Evolutionary conservation across 1,139 yeast species (phyloP), one percentile per base, ranked within the genome.

Genomic region (Starmera stellimalicola): DNA sequence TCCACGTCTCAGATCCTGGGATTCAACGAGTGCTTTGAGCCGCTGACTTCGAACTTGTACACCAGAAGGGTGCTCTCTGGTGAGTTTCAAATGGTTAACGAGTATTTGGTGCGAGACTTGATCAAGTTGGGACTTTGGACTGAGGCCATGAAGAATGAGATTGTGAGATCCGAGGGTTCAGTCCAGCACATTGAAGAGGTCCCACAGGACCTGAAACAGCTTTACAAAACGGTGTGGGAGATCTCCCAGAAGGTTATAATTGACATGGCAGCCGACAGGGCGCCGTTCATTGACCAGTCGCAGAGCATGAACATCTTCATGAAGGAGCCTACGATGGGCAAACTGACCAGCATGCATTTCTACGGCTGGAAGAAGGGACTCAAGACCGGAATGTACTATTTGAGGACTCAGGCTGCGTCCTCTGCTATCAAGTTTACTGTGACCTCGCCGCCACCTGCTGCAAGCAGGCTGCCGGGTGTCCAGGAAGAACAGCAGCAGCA

Each of bases 221-320:
- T 88, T 29, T 88, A 88, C 66, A 84, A 81, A 64, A 91, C 98
- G 2, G 96, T 88, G 7, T 91, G 98, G 98, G 98, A 91, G 60
- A 73, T 91, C 34, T 74, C 95, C 28, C 98, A 91, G 57, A 79
- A 77, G 62, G 71, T 70, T 16, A 73, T 91, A 43, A 80, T 91
- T 44, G 96, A 91, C 54, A 70, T 88, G 85, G 94, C 97, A 27
- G 94, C 95, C 20, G 97, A 85, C 53, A 73, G 98, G 48, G 83
- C 91, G 19, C 84, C 94, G 16, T 91, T 77, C 59, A 78, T 91
- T 50, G 98, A 91, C 58, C 98, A 91, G 59, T 82, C 93, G 40
- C 97, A 91, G 62, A 77, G 91, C 39, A 66, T 84, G 68, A 87
- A 87, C 57, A 73, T 88, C 44, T 79, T 81, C 61, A 65, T 87